These are phyloP conservation scores for Russula ochroleuca DNA, from an alignment of 768 basidiomycete genomes.

Conservation along the genomic window DNA sequence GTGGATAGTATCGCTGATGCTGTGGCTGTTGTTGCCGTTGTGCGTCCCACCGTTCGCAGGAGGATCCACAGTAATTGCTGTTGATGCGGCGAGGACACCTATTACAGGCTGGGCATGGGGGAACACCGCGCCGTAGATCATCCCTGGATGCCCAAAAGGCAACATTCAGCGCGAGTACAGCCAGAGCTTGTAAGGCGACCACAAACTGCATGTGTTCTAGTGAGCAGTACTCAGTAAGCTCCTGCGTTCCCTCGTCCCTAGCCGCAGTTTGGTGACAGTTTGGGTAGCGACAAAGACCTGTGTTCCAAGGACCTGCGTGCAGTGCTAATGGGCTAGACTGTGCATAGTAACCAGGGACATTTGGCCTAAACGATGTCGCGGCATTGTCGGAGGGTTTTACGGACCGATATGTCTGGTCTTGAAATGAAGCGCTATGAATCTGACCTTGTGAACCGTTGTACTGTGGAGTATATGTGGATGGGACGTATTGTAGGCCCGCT, in stretches of 20 bases:
- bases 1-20: not conserved
- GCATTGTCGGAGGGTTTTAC: not conserved
- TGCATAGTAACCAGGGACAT: not conserved
- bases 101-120: slow-evolving; percentile 6
- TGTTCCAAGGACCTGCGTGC: not conserved
- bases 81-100: slow-evolving; percentile 5
- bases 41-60: slow-evolving; percentile 8
- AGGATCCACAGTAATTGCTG: slow-evolving; percentile 8
- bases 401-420: not conserved
- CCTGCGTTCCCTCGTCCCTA: not conserved
- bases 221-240: slow-evolving; percentile 14
- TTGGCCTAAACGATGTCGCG: not conserved
- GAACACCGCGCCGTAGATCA: not conserved
- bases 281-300: not conserved
- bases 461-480: not conserved
- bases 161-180: not conserved
- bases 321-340: not conserved
- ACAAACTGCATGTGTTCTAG: slow-evolving; percentile 14
- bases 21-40: not conserved
- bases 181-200: not conserved
- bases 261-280: not conserved
- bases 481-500: not conserved
- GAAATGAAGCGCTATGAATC: not conserved
- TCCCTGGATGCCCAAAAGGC: slow-evolving; percentile 2
- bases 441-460: not conserved